Evolutionary conservation across 345 rosid genomes (phyloP), one percentile per base, ranked within the genome.

Genomic region (Hibiscus trionum): DNA sequence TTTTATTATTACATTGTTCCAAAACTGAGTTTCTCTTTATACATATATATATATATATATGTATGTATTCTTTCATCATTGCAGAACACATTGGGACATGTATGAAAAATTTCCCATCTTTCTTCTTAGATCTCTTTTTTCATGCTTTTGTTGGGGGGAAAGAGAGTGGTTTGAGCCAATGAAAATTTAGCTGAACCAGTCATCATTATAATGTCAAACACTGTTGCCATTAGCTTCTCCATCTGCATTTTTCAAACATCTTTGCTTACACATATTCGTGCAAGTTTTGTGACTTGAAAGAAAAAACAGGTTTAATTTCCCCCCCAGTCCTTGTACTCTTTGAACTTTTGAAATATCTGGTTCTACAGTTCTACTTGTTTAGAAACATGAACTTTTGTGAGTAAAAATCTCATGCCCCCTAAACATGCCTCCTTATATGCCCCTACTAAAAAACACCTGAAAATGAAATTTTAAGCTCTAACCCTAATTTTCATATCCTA

Each of bases 191-290:
- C 64, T 17, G 21, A 69, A 70, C n/a, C 49, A 33, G 67, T 69
- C 75, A 82, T 79, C 64, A 80, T 62, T 74, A 52, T 61, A 68
- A 52, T 29, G 60, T 70, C 71, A 21, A 39, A 19, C 77, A 78
- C 68, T 73, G 80, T 65, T 69, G 80, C 69, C 42, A 73, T 60
- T 55, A 27, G 80, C 42, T 69, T 26, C 73, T 61, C 63, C 74
- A 27, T 11, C 79, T 78, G 47, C 37, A 71, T 24, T 59, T 59
- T 53, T 46, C 31, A 53, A 78, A 84, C 80, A 88, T 83, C 88
- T 82, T 83, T 85, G 81, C 71, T 56, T 82, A 80, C 84, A 78
- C 84, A 83, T 64, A 77, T 78, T 75, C 71, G 70, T 81, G 84
- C 77, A 81, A 88, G 56, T 71, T 66, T 66, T 29, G 21, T 7